Evolutionary conservation across 176 grass and related monocot species (phyloP), one percentile per base, ranked within the genome.

Genomic region (Oryza officinalis): DNA sequence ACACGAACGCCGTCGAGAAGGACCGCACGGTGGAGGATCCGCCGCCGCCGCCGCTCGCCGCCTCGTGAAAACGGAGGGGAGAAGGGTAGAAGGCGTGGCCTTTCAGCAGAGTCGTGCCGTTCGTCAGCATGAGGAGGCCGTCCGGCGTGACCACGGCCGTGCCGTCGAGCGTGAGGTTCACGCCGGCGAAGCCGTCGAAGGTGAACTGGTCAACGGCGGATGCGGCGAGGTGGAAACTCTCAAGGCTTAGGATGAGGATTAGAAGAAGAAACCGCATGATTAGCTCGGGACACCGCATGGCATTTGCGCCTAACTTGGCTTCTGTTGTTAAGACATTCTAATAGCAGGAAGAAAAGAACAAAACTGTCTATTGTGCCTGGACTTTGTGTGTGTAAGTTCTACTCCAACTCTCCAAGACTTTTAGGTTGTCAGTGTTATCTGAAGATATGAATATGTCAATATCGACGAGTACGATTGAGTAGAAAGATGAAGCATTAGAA

Each of bases 21-120:
- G 88, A 91, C 45, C 60, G 67, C 44, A 69, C 32, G 54, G 70
- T 13, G 40, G 78, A n/a, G 73, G 50, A 46, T 3, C 10, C 52
- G 25, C 2, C 57, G 50, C 10, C 52, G 25, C 2, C 57, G 50
- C 13, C 28, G 22, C 32, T 28, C 27, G 57, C 27, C 25, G 14
- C 41, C 9, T 4, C 8, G 50, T 18, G 61, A 81, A 91, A 73
- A 4, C 17, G 86, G 13, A 79, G 26, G 14, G 35, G 82, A 6
- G 63, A 68, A 37, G 82, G 67, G 72, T 85, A 85, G 82, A 92
- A 92, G 27, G 86, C 86, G 65, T 91, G 90, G 30, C 90, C 90
- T 68, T 87, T 91, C 67, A 78, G 61, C 45, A 27, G 86, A 30
- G 69, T 88, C 27, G 78, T 85, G 81, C 83, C 86, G 82, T 91